A percentile compares a stretch with the other conserved stretches of the same genome.
Evolutionary conservation across 352 stramenopile species (phyloP).

Genomic region (Blastocystis sp.): DNA sequence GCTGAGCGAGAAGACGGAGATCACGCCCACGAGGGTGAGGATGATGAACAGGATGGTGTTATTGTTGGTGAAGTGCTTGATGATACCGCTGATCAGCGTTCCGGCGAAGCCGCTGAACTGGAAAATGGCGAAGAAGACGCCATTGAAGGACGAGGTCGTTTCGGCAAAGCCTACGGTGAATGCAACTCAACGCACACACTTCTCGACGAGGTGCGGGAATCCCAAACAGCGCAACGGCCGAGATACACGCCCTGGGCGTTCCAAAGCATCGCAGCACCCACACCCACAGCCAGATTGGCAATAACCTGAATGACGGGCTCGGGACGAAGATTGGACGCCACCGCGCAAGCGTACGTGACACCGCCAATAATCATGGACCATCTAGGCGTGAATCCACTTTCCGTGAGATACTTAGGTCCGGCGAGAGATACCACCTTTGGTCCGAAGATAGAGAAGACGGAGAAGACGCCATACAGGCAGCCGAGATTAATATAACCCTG

Average conservation of each 20-base stretch:
- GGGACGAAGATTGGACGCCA: conserved; percentile 52
- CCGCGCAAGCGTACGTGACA: conserved; percentile 65
- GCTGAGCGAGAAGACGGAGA: conserved; percentile 48
- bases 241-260: conserved; percentile 70
- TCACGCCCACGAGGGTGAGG: conserved; percentile 20
- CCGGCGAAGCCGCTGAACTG: conserved; percentile 70
- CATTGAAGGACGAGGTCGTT: conserved; percentile 67
- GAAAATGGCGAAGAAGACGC: conserved; percentile 70
- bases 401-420: conserved; percentile 53
- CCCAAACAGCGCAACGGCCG: conserved; percentile 52
- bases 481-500: conserved; percentile 69
- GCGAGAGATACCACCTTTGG: conserved; percentile 57
- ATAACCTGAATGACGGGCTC: neutral
- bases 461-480: conserved; percentile 69
- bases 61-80: conserved; percentile 52
- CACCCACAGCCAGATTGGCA: conserved; percentile 67
- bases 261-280: conserved; percentile 70
- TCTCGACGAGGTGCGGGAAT: conserved; percentile 36
- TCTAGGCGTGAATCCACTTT: neutral
- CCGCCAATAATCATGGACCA: conserved; percentile 69
- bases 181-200: neutral
- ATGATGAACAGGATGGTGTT: conserved; percentile 65
- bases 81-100: conserved; percentile 41
- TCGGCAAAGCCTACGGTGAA: conserved; percentile 40
- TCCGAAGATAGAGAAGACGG: conserved; percentile 62